Evolutionary conservation across 768 basidiomycete species (phyloP), one percentile per base, ranked within the genome.

Genomic region (Panaeolus cyanescens): DNA sequence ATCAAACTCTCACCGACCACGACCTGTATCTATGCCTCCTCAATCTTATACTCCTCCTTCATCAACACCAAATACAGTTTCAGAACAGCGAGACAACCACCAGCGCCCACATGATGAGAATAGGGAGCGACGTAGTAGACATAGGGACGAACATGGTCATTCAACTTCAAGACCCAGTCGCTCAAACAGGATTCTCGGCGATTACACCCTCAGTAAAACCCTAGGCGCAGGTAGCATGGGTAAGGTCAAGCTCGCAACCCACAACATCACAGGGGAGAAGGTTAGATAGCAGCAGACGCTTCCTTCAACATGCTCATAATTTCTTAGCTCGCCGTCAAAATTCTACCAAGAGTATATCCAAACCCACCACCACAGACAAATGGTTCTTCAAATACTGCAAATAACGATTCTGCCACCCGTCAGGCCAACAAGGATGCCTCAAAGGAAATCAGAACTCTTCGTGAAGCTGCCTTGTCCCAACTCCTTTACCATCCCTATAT

Each of bases 161-260:
- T 62, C 72, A 12, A 64, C 65, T n/a, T 61, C 65, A 33, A 67
- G 74, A 54, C 66, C 74, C 13, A 77, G 78, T 60, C 76, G 80
- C 60, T 73, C 80, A 6, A 83, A 83, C 67, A 72, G 90, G 75
- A 81, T 93, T 61, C 80, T 99, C 15, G 96, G 96, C 32, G 95
- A 98, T 72, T 99, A 97, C 79, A 92, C 92, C 62, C 85, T 99
- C 67, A 92, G 92, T 70, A 99, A 98, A 84, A 97, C 96, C 4
- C 83, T 99, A 39, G 96, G 96, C 25, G 96, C 96, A 20, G 96
- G 96, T 34, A 95, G 92, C 73, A 99, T 99, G 96, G 96, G 96
- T 65, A 98, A 98, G 75, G 96, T 99, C 70, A 99, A 98, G 80
- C 85, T 99, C 10, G 96, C 94, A 2, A 90, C 90, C 19, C 93